phyloP scores from a whole-genome alignment of 23 red algal genomes.

The Gracilaria domingensis region DNA sequence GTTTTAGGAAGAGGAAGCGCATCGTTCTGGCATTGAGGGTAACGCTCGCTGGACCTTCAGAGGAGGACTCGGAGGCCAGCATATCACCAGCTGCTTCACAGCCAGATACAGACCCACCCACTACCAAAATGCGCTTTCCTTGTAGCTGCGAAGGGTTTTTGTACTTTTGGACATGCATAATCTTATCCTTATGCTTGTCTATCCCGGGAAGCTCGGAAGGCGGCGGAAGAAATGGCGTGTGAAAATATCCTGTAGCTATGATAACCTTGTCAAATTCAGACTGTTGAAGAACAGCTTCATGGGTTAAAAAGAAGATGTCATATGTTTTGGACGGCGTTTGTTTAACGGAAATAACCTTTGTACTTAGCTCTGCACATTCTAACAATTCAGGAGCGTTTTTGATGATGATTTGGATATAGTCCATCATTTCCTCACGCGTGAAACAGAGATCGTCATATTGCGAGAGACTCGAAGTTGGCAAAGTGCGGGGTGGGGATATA shows the following conservation, averaged over 20 bases:
- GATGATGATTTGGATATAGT: conserved; percentile 7
- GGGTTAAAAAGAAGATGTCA: background rate
- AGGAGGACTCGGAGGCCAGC: background rate
- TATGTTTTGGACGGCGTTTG: background rate
- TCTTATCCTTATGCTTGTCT: background rate
- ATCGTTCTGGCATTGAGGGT: conserved; percentile 29
- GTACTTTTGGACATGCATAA: conserved; percentile 32
- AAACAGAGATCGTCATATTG: conserved; percentile 27
- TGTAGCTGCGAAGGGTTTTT: conserved; percentile 28
- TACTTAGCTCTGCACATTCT: background rate
- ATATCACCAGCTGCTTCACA: conserved; percentile 32
- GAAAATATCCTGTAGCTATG: conserved; percentile 29
- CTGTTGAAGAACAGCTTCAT: background rate
- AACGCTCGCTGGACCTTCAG: conserved; percentile 17
- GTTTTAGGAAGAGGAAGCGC: conserved; percentile 31
- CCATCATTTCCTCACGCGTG: background rate
- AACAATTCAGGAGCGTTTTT: background rate
- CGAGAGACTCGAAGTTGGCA: background rate
- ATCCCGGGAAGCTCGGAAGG: conserved; percentile 10
- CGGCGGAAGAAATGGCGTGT: conserved; percentile 22
- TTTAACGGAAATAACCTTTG: conserved; percentile 8
- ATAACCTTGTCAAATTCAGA: conserved; percentile 41
- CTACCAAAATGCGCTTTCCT: conserved; percentile 15
- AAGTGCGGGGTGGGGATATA: conserved; percentile 7
- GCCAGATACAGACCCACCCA: conserved; percentile 28